Base-by-base conservation (phyloP, 1,284 basidiomycete species). In the Heliocybe sulcata region DNA sequence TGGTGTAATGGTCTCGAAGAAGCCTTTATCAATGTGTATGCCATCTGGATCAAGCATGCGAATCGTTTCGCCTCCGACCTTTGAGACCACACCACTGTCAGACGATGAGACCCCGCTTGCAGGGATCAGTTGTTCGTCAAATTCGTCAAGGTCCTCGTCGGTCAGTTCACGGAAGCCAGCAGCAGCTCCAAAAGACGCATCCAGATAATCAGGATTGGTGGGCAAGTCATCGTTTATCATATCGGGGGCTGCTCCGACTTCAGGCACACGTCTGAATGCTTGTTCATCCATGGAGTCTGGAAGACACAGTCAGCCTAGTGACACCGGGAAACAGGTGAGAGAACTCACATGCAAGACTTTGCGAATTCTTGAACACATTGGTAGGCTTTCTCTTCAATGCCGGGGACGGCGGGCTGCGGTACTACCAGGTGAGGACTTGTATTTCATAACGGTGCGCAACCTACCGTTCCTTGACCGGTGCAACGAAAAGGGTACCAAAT, bases 191-290 rank as follows among this genome's bases (percentile, higher is more conserved):
- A 88, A 91, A 2, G 89, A 86, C 52, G 82, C 82, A 59, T 94
- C 92, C 25, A 98, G 76, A 64, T 94, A 98, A 62, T 94, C 90
- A 33, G 79, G 73, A 66, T 98, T 95, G 16, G 80, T 89, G 0
- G 95, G 95, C 11, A 98, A 74, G 65, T 98, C 94, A 64, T 98
- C 96, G 45, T 80, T 76, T 50, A 98, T 87, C 81, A 98, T 86
- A 68, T 98, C 95, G 2, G 91, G 85, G 2, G 83, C 79, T 3
- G 84, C 80, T 4, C 87, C 87, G 53, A 90, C 74, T 58, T 92
- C 86, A 0, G 90, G 89, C 4, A 85, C 67, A 22, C 75, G 74
- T 51, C 73, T 79, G 71, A 97, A 98, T 0, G 94, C 92, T 35
- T 89, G 69, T 55, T 95, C 87, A 56, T 97, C 94, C 25, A 98